phyloP scores from a whole-genome alignment of 495 filamentous ascomycete species.

The Talaromyces trachyspermus region DNA sequence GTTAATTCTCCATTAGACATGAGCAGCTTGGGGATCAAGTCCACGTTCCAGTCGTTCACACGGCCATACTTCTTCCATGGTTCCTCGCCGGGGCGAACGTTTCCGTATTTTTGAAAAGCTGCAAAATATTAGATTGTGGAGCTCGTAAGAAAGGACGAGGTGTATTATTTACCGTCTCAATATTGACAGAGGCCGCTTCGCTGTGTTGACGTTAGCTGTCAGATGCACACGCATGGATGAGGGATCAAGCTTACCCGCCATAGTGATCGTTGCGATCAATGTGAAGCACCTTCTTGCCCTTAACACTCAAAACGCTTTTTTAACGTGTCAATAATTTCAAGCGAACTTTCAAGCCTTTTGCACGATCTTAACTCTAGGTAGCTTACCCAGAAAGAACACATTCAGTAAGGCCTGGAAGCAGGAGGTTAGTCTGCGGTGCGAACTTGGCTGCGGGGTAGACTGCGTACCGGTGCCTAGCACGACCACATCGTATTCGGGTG shows the following conservation, averaged over 20 bases:
- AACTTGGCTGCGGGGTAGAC: slow-evolving; percentile 33
- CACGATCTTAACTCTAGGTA: background rate
- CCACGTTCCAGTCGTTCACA: slow-evolving; percentile 99
- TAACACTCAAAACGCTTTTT: slow-evolving; percentile 88
- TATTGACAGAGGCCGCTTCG: slow-evolving; percentile 89
- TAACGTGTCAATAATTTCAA: slow-evolving; percentile 11
- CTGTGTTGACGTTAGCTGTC: slow-evolving; percentile 38
- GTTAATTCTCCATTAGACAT: slow-evolving; percentile 99
- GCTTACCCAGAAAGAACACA: slow-evolving; percentile 93
- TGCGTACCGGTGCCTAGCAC: slow-evolving; percentile 88
- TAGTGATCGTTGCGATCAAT: slow-evolving; percentile 99
- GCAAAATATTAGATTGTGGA: slow-evolving; percentile 20
- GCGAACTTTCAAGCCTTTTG: background rate
- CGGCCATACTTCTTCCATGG: slow-evolving; percentile 97
- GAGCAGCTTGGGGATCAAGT: slow-evolving; percentile 93
- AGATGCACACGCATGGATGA: slow-evolving; percentile 12
- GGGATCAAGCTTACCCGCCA: slow-evolving; percentile 67
- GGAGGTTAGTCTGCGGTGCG: slow-evolving; percentile 20
- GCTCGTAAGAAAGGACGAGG: slow-evolving; percentile 10
- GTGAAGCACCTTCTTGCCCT: slow-evolving; percentile 97
- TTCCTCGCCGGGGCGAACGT: slow-evolving; percentile 71
- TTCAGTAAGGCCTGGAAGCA: slow-evolving; percentile 77
- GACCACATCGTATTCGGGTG: slow-evolving; percentile 94
- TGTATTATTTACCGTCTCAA: slow-evolving; percentile 64
- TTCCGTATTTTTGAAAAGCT: slow-evolving; percentile 95